phyloP scores from a whole-genome alignment of 352 stramenopile species.

The Peronospora belbahrii region DNA sequence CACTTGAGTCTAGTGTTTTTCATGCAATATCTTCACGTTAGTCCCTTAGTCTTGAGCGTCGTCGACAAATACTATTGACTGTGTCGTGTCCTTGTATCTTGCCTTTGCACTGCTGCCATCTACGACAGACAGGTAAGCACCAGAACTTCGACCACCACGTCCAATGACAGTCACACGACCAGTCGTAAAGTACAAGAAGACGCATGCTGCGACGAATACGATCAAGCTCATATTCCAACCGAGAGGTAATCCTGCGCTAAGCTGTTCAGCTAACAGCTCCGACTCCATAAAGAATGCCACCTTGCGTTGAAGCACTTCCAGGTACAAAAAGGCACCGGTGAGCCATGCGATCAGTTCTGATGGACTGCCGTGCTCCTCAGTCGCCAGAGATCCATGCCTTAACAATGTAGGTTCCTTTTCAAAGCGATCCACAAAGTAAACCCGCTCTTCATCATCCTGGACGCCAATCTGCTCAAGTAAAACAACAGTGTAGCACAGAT shows the following conservation, averaged over 20 bases:
- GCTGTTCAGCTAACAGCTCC: constrained; percentile 50
- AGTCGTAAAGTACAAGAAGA: constrained; percentile 51
- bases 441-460: constrained; percentile 36
- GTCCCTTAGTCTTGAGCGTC: constrained; percentile 61
- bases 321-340: constrained; percentile 56
- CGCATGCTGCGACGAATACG: constrained; percentile 39
- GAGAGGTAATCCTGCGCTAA: constrained; percentile 59
- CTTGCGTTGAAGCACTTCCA: constrained; percentile 53
- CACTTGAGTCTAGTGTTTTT: too few species aligned
- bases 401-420: constrained; percentile 22
- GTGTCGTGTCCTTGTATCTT: constrained; percentile 40
- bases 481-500: constrained; percentile 58
- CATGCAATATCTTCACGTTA: too few species aligned
- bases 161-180: constrained; percentile 5
- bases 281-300: constrained; percentile 51
- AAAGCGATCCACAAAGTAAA: constrained; percentile 48
- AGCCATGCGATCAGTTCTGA: constrained; percentile 49
- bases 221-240: constrained; percentile 61
- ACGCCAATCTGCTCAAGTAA: constrained; percentile 50
- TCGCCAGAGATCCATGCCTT: constrained; percentile 1
- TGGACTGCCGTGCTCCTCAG: constrained; percentile 4
- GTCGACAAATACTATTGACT: constrained; percentile 61
- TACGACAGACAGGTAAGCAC: constrained; percentile 32
- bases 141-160: constrained; percentile 9
- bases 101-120: constrained; percentile 28